phyloP scores from a whole-genome alignment of 2,329 filamentous ascomycete species.

The Lecanicillium sp. region DNA sequence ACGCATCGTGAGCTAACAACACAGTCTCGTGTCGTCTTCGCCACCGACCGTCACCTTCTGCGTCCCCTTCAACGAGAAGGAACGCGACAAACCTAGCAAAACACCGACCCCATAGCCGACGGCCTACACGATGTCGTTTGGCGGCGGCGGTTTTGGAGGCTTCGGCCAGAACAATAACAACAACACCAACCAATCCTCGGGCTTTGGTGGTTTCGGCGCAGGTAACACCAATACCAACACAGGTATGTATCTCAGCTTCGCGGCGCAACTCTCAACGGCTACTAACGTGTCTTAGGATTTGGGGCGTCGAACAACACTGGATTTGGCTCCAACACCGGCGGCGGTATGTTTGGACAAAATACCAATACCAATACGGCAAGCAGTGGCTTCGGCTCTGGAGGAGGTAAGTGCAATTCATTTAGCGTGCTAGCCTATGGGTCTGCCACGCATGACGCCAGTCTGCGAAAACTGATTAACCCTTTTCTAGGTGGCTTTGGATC shows the following conservation, averaged over 20 bases:
- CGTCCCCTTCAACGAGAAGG: not conserved
- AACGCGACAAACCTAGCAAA: too few species aligned
- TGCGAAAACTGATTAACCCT: constrained; percentile 10
- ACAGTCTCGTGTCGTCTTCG: not conserved
- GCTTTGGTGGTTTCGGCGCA: constrained; percentile 52
- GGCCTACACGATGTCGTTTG: constrained; percentile 44
- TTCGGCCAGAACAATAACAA: constrained; percentile 55
- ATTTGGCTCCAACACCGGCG: constrained; percentile 28
- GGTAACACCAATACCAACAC: constrained; percentile 31
- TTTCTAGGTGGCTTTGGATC: constrained; percentile 28
- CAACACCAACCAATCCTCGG: constrained; percentile 32
- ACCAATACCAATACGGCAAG: constrained; percentile 18
- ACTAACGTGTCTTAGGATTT: constrained; percentile 23
- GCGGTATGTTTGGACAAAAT: constrained; percentile 34
- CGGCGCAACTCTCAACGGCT: constrained; percentile 10
- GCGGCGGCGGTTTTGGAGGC: constrained; percentile 44
- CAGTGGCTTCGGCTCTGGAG: constrained; percentile 27
- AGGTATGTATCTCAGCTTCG: constrained; percentile 38
- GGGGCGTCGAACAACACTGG: constrained; percentile 21
- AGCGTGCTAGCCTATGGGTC: not conserved
- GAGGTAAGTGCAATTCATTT: constrained; percentile 19
- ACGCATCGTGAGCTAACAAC: too few species aligned
- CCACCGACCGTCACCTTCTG: not conserved
- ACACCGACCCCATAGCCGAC: not conserved
- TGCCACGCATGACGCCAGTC: too few species aligned